Percentiles rank a stretch among this genome's conserved stretches.
These are phyloP conservation scores for Pleurotus tuoliensis DNA, from an alignment of 768 basidiomycete species.

Conservation along the genomic window DNA sequence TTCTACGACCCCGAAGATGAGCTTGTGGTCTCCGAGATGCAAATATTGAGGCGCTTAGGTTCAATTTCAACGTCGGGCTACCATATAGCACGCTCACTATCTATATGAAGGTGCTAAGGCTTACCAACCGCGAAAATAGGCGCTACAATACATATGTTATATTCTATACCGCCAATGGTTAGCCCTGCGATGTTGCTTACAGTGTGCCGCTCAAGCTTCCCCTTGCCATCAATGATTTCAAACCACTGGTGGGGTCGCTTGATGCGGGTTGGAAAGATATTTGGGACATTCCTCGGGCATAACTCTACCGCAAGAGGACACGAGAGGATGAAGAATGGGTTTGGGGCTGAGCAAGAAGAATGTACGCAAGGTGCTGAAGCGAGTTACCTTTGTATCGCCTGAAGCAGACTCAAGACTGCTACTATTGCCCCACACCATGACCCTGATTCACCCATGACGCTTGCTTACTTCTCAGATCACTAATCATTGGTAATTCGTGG, in stretches of 20 bases:
- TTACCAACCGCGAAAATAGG: constrained; percentile 65
- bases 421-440: no score
- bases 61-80: constrained; percentile 89
- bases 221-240: constrained; percentile 67
- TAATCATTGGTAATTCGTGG: no score
- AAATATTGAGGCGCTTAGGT: constrained; percentile 94
- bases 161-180: constrained; percentile 87
- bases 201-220: constrained; percentile 60
- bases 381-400: no score
- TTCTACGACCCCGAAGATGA: constrained; percentile 96
- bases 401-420: no score
- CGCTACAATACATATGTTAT: constrained; percentile 82
- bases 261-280: constrained; percentile 90
- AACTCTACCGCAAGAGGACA: constrained; percentile 66
- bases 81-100: constrained; percentile 95
- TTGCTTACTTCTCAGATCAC: no score
- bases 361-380: constrained; percentile 43
- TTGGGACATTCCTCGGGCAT: constrained; percentile 74
- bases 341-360: constrained; percentile 69
- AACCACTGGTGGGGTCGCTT: constrained; percentile 89
- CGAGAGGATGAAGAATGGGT: constrained; percentile 42
- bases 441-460: no score
- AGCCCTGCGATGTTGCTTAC: constrained; percentile 85
- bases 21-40: constrained; percentile 94
- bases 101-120: constrained; percentile 86